phyloP scores from a whole-genome alignment of 305 asterid species.

The Fraxinus angustifolia region DNA sequence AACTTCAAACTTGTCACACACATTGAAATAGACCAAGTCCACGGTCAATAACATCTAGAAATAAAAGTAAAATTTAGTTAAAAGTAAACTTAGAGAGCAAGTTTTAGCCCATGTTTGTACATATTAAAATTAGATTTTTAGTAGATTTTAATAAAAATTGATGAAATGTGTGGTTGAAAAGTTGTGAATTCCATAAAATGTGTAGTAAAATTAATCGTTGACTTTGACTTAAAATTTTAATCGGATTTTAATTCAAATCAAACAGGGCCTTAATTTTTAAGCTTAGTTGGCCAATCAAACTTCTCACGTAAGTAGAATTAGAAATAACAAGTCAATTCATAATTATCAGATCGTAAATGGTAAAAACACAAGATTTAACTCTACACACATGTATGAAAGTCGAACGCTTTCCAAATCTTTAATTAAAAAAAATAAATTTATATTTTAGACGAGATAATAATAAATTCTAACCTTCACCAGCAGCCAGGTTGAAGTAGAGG shows the following conservation, averaged over 20 bases:
- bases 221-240: too few species aligned
- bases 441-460: background rate
- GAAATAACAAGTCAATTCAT: background rate
- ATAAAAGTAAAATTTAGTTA: background rate
- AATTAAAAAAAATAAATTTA: background rate
- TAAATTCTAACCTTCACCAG: conserved; percentile 58
- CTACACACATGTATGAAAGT: background rate
- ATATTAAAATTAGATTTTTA: too few species aligned
- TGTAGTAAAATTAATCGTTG: too few species aligned
- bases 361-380: background rate
- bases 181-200: too few species aligned
- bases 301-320: background rate
- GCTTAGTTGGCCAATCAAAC: background rate
- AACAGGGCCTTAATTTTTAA: too few species aligned
- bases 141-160: too few species aligned
- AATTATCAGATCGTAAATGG: background rate
- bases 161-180: too few species aligned
- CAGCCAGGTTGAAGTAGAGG: conserved; percentile 68
- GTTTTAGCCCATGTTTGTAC: too few species aligned
- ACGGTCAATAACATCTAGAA: background rate
- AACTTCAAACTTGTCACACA: background rate
- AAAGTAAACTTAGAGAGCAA: too few species aligned
- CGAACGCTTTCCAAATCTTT: background rate
- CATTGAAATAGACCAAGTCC: background rate
- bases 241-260: too few species aligned